Evolutionary conservation across 371 early-diverging fungal genomes (phyloP).

Genomic region (Mortierella sp.): DNA sequence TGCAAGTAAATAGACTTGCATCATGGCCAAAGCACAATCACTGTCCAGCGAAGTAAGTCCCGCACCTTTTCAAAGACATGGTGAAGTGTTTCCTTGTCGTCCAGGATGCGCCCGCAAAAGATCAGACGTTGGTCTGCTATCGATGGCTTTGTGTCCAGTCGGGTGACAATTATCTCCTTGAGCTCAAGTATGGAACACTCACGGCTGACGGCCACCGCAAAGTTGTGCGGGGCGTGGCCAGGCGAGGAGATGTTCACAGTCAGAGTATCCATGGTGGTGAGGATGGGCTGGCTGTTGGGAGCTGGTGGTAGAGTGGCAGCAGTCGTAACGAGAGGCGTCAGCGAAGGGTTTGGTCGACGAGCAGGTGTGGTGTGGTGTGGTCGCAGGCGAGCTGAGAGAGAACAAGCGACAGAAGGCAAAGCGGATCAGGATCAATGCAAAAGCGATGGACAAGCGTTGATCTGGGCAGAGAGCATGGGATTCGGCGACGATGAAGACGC

Average conservation of each 20-base stretch:
- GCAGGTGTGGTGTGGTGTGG: too few relatives aligned
- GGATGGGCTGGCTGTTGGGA: neutral
- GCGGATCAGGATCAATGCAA: too few relatives aligned
- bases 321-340: too few relatives aligned
- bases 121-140: constrained; percentile 41
- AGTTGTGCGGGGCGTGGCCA: constrained; percentile 25
- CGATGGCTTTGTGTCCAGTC: constrained; percentile 21
- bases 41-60: too few relatives aligned
- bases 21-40: too few relatives aligned
- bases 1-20: too few relatives aligned
- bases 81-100: constrained; percentile 35
- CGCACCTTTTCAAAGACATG: constrained; percentile 46
- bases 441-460: too few relatives aligned
- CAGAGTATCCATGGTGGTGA: constrained; percentile 23
- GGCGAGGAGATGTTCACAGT: constrained; percentile 42
- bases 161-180: constrained; percentile 35
- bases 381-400: too few relatives aligned
- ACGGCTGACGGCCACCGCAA: constrained; percentile 17
- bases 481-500: too few relatives aligned
- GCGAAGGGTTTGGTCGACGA: too few relatives aligned
- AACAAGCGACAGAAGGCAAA: too few relatives aligned
- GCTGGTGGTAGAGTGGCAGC: neutral
- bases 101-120: constrained; percentile 44
- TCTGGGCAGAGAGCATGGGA: too few relatives aligned
- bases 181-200: constrained; percentile 34